Conservation (phyloP, 2,329 filamentous ascomycete genomes). For the Emergomyces orientalis region DNA sequence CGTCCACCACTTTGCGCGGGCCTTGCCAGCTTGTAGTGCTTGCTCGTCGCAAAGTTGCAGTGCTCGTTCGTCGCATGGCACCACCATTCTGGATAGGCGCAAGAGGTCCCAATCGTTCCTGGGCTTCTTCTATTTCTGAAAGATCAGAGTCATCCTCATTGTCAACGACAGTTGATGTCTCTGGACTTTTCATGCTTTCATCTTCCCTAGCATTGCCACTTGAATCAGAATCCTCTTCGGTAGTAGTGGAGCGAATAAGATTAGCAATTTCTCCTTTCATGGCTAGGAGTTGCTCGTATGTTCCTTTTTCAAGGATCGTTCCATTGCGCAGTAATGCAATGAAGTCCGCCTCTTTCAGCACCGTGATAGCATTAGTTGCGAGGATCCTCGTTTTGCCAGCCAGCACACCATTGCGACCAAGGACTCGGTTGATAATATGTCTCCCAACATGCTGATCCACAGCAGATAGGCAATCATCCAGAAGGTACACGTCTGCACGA, state of each 20-base stretch:
- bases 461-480: constrained; percentile 90
- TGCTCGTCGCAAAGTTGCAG: constrained; percentile 73
- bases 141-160: constrained; percentile 43
- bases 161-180: constrained; percentile 44
- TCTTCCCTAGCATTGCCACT: constrained; percentile 42
- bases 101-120: constrained; percentile 66
- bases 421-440: constrained; percentile 88
- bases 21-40: constrained; percentile 86
- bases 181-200: constrained; percentile 60
- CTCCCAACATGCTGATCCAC: constrained; percentile 97
- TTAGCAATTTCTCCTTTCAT: constrained; percentile 88
- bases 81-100: constrained; percentile 60
- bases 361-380: constrained; percentile 89
- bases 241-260: constrained; percentile 66
- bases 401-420: constrained; percentile 75
- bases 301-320: constrained; percentile 75
- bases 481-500: constrained; percentile 86
- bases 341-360: constrained; percentile 80
- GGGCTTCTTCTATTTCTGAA: constrained; percentile 49
- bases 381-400: constrained; percentile 80
- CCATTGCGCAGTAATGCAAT: constrained; percentile 79
- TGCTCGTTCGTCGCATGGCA: constrained; percentile 55
- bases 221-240: constrained; percentile 42
- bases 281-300: constrained; percentile 80
- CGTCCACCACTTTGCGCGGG: constrained; percentile 73